These are phyloP conservation scores for Coemansia sp. DNA, from an alignment of 192 early-diverging fungal species.

Conservation along the genomic window DNA sequence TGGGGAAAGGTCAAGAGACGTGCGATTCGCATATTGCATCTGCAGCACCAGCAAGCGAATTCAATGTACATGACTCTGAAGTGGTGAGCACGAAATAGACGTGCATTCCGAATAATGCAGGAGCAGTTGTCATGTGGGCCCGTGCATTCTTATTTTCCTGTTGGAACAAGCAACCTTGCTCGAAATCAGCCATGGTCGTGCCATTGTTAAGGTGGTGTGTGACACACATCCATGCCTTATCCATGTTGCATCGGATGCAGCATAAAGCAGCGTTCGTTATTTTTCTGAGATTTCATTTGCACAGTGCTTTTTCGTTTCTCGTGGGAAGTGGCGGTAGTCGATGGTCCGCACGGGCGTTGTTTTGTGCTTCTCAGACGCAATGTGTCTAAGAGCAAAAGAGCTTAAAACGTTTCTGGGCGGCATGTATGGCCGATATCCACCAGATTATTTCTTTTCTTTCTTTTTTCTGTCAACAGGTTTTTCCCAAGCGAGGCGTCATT, in stretches of 20 bases:
- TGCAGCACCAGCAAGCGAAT: not conserved
- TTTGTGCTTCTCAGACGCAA: not conserved
- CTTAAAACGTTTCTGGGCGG: not conserved
- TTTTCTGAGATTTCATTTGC: not conserved
- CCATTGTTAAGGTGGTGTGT: not conserved
- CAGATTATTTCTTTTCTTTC: not conserved
- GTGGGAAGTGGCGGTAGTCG: not conserved
- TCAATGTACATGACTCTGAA: slow-evolving; percentile 1
- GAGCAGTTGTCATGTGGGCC: not conserved
- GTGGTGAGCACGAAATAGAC: not conserved
- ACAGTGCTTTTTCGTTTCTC: not conserved
- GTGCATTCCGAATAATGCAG: not conserved
- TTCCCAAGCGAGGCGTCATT: not conserved
- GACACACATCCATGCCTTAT: not conserved
- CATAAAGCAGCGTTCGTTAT: not conserved
- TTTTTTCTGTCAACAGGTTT: not conserved
- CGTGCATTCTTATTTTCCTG: not conserved
- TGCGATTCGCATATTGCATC: not conserved
- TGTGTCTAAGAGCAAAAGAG: not conserved
- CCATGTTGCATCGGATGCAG: not conserved
- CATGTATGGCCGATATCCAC: not conserved
- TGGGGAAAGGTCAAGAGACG: not conserved
- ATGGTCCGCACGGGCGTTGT: not conserved
- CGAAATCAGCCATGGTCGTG: not conserved
- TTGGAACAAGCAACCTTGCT: not conserved